Evolutionary conservation across 352 stramenopile species (phyloP), one percentile per base, ranked within the genome.

Genomic region (Hyaloperonospora brassicae): DNA sequence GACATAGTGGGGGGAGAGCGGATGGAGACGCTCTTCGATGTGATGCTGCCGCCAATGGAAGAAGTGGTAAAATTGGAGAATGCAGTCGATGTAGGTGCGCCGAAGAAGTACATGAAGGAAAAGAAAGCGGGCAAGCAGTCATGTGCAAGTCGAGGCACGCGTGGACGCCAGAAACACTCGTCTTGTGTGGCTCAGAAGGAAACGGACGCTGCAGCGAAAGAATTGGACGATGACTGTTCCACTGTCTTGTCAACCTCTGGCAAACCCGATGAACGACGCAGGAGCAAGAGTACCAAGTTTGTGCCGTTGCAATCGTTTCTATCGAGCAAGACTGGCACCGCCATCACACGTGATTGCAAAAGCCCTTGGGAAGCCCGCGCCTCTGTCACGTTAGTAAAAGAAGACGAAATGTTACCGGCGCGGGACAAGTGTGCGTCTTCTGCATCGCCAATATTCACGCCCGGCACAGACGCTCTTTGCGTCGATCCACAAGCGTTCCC

Each of bases 1-100:
- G 79, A 88, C 14, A 64, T 76, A 53, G 62, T 73, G 24, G 76
- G 74, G 23, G 72, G 73, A 35, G 78, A 89, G 43, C 70, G 73
- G 6, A 55, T 89, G 34, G 79, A 89, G 24, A 60, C 48, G 38
- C 54, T 89, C 5, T 87, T 87, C 59, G 72, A 90, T 13, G 48
- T 87, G 23, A 74, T 89, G 57, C 51, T 87, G 12, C 60, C 76
- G 10, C 65, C 64, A 27, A 42, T 61, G 36, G 64, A 73, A 12
- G 47, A 64, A 35, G 21, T 30, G 2, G 47, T 62, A 13, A 35
- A 42, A 39, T 52, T 72, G 34, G 53, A 62, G 23, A 70, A 64
- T 47, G 7, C 34, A 5, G 31, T 0, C 7, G 48, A 5, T 52
- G 10, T 38, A 17, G 34, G 50, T 11, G 30, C 47, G 9, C 1